Conservation (phyloP, 345 rosid genomes). For the Citrus cavaleriei region DNA sequence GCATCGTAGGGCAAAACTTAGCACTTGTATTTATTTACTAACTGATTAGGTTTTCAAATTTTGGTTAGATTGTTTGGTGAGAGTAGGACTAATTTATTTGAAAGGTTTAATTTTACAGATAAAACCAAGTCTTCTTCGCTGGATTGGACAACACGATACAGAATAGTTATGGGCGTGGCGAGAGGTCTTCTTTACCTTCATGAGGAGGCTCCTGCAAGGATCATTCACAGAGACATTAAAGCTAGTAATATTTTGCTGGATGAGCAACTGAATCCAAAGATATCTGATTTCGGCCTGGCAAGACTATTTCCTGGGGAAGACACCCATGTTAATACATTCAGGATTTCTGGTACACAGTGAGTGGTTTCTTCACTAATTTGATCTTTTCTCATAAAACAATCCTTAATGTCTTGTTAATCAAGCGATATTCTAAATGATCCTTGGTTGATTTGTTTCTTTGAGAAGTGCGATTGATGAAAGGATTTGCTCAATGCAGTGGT, state of each 20-base stretch:
- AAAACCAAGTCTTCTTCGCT: conserved; percentile 40
- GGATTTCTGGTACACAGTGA: conserved; percentile 83
- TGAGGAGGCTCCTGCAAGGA: conserved; percentile 74
- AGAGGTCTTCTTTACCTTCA: conserved; percentile 78
- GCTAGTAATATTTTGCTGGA: conserved; percentile 72
- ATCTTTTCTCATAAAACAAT: not conserved
- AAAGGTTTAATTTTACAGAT: conserved; percentile 35
- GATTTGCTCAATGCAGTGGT: conserved; percentile 55
- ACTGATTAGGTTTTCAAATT: not conserved
- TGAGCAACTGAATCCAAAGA: conserved; percentile 63
- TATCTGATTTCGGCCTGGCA: conserved; percentile 84
- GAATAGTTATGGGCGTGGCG: conserved; percentile 62
- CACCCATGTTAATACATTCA: conserved; percentile 69
- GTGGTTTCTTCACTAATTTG: conserved; percentile 29
- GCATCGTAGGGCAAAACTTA: not conserved
- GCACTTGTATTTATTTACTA: not conserved
- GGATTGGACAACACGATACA: conserved; percentile 58
- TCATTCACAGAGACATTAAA: conserved; percentile 81
- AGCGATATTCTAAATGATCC: not conserved
- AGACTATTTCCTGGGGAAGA: conserved; percentile 84
- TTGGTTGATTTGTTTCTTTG: not conserved
- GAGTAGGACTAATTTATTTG: not conserved
- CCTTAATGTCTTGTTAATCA: not conserved
- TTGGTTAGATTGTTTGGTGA: not conserved
- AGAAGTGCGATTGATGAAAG: not conserved